Base-by-base conservation (phyloP, 31 red algal genomes). In the Odonthalia washingtoniensis region DNA sequence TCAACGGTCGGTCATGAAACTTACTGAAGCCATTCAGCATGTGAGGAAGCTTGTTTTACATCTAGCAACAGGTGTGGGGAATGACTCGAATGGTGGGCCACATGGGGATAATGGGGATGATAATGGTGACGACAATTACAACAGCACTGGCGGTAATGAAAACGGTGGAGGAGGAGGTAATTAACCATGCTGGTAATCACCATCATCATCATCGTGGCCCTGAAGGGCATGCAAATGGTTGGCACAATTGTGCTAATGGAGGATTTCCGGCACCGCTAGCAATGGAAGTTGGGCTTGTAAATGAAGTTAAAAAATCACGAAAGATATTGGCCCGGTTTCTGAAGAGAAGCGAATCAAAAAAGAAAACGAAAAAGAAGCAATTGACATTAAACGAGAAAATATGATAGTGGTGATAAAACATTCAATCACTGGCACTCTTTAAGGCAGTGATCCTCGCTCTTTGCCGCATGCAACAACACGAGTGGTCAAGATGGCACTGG, bases 21-120 rank as follows among this genome's bases (percentile, higher is more conserved):
- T 99, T 27, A 92, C 88, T 27, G 97, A 99, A 60, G 94, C 97
- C 0, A 99, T 99, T 74, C 67, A 86, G 0, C 92, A 94, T 46
- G 97, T 93, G 2, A 99, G 93, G 79, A 95, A 91, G 76, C 64
- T 98, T 34, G 89, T 98, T 0, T 66, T 98, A 12, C 93, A 98
- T 40, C 85, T 94, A 91, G 76, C 64, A n/a, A n/a, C n/a, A n/a
- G n/a, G n/a, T n/a, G n/a, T n/a, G n/a, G n/a, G n/a, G n/a, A n/a
- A n/a, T n/a, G n/a, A n/a, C n/a, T n/a, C n/a, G n/a, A n/a, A n/a
- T n/a, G n/a, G n/a, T n/a, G n/a, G n/a, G n/a, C n/a, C n/a, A n/a
- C n/a, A n/a, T n/a, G n/a, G n/a, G n/a, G n/a, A n/a, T n/a, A n/a
- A n/a, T n/a, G n/a, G n/a, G n/a, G 49, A 57, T 57, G 21, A 9